Base-by-base conservation (phyloP, 192 early-diverging fungal genomes). In the Umbelopsis vinacea region DNA sequence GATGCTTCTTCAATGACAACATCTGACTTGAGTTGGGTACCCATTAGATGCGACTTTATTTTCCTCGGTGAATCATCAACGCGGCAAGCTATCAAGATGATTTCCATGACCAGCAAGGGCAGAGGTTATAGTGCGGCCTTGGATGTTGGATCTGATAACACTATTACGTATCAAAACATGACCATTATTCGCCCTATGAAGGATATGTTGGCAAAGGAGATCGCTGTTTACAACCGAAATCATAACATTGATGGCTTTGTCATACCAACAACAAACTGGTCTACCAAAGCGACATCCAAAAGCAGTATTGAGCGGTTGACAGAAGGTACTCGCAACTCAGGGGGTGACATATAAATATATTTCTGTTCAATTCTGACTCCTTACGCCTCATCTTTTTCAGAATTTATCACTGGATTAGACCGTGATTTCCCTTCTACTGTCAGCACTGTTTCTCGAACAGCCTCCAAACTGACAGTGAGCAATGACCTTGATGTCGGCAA, bases 361-460 rank as follows among this genome's bases (percentile, higher is more conserved):
- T 7, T 43, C 40, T 43, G 29, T 43, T 43, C 1, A 53, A 3
- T 76, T 19, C 23, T 71, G 29, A 29, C 29, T 29, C 29, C 29
- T 29, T 29, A 29, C 9, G 46, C 23, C 23, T n/a, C 11, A 26
- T 33, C 19, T 17, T 46, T 10, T 14, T 37, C 71, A 84, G 88
- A 93, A 2, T 96, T 97, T 73, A 89, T 97, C 48, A 83, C 88
- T 0, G 89, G 87, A 2, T 83, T 97, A 17, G 92, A 95, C 55
- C 82, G 82, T 9, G 92, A 91, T 60, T 97, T 94, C 74, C 88
- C 92, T 2, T 93, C 94, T 9, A 96, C 94, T 2, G 92, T 92
- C 5, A 88, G 88, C 33, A 97, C 95, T 1, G 89, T 97, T 11
- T 86, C 88, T 35, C 84, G 93, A 45, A 97, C 96, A 0, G 91